Percentiles rank a stretch among this genome's conserved stretches.
Conservation (phyloP, 306 rosid species). For the Prinsepia uniflora region DNA sequence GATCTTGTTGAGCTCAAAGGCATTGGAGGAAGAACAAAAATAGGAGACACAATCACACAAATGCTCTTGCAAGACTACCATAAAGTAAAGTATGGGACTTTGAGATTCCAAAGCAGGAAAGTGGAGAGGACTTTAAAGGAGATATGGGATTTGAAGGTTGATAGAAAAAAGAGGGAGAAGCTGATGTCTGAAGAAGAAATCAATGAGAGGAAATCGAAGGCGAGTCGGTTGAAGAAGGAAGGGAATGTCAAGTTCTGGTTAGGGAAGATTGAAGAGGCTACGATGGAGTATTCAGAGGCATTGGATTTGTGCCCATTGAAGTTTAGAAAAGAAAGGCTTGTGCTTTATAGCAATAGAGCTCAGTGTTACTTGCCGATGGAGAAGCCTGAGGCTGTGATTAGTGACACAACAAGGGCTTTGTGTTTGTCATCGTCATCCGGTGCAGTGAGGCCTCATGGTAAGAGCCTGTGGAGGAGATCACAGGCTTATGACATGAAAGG, state of each 20-base stretch:
- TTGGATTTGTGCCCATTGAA: conserved; percentile 41
- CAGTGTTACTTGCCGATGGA: conserved; percentile 54
- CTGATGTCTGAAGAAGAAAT: conserved; percentile 41
- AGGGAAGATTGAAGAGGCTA: conserved; percentile 48
- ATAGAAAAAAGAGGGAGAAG: conserved; percentile 52
- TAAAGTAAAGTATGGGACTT: conserved; percentile 50
- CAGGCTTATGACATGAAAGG: conserved; percentile 66
- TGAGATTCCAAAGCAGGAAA: conserved; percentile 35
- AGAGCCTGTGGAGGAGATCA: conserved; percentile 73
- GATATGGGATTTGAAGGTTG: conserved; percentile 68
- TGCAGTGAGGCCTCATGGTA: conserved; percentile 38
- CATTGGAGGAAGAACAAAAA: conserved; percentile 25
- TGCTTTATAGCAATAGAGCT: conserved; percentile 64
- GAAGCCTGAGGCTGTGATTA: conserved; percentile 47
- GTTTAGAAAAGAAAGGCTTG: conserved; percentile 48
- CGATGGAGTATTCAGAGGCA: conserved; percentile 52
- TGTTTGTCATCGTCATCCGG: conserved; percentile 34
- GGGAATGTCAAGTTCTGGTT: conserved; percentile 45
- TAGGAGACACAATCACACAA: conserved; percentile 50
- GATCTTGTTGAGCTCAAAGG: conserved; percentile 54
- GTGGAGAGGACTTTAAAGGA: conserved; percentile 42
- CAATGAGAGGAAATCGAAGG: conserved; percentile 38
- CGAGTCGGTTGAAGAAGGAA: conserved; percentile 33
- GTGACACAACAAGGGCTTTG: conserved; percentile 62
- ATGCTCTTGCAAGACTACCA: conserved; percentile 55